Conservation (phyloP, 257 asterid species). For the Penstemon eatonii region DNA sequence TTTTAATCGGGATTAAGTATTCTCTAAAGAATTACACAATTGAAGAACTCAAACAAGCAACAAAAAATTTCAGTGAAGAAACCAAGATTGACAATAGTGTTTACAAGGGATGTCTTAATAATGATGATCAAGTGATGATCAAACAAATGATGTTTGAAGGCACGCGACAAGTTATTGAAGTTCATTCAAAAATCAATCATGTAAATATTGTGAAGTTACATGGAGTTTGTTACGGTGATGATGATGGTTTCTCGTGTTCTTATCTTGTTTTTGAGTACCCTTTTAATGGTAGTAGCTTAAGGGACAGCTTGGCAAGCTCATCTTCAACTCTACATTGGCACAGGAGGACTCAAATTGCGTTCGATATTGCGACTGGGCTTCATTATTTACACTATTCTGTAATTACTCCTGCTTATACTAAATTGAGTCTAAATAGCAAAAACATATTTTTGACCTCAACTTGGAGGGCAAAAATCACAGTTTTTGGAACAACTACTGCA, state of each 20-base stretch:
- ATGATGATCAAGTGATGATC: slow-evolving; percentile 43
- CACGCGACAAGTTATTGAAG: slow-evolving; percentile 47
- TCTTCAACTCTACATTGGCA: slow-evolving; percentile 46
- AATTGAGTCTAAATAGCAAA: slow-evolving; percentile 39
- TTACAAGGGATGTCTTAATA: slow-evolving; percentile 50
- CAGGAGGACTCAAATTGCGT: slow-evolving; percentile 62
- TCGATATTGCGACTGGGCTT: slow-evolving; percentile 62
- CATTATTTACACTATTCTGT: slow-evolving; percentile 69
- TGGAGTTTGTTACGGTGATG: slow-evolving; percentile 63
- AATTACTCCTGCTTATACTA: slow-evolving; percentile 45
- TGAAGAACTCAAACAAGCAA: slow-evolving; percentile 53
- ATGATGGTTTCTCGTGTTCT: slow-evolving; percentile 35
- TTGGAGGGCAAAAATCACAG: slow-evolving; percentile 71
- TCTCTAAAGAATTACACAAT: slow-evolving; percentile 45
- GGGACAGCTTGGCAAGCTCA: slow-evolving; percentile 44
- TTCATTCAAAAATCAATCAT: slow-evolving; percentile 70
- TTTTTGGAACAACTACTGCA: slow-evolving; percentile 34
- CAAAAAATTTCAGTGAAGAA: slow-evolving; percentile 39
- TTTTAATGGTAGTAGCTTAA: slow-evolving; percentile 49
- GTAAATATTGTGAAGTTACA: slow-evolving; percentile 61
- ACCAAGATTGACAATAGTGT: slow-evolving; percentile 31
- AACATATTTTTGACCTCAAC: slow-evolving; percentile 49
- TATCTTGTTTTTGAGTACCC: slow-evolving; percentile 69
- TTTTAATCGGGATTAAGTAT: slow-evolving; percentile 60
- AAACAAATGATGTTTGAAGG: slow-evolving; percentile 47